phyloP scores from a whole-genome alignment of 2,329 filamentous ascomycete genomes.

The Aspergillus aculeatus region DNA sequence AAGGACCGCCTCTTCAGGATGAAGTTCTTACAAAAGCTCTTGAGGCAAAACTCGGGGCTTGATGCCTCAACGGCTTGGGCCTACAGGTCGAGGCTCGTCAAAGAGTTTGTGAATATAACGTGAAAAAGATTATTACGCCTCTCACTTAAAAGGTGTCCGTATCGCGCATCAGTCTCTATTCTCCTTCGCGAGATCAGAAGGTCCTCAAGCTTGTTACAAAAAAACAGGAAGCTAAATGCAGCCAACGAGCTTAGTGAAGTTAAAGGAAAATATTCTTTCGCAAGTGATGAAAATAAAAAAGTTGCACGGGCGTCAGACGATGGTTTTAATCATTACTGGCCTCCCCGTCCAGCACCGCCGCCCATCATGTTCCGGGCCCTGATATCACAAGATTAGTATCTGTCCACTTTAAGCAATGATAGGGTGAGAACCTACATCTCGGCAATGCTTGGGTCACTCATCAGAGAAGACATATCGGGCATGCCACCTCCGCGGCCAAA shows the following conservation, averaged over 20 bases:
- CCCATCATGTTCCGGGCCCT: constrained; percentile 70
- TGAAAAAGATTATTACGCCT: not conserved
- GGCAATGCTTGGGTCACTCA: constrained; percentile 88
- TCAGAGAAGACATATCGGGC: constrained; percentile 80
- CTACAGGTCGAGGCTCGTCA: not conserved
- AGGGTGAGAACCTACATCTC: constrained; percentile 71
- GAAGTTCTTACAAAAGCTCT: not conserved
- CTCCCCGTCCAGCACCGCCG: constrained; percentile 43
- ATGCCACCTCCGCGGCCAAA: constrained; percentile 76
- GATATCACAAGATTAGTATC: constrained; percentile 13
- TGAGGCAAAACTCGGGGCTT: not conserved
- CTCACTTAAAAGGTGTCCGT: not conserved
- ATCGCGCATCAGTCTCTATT: not conserved
- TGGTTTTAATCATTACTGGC: constrained; percentile 16
- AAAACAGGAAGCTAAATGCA: not conserved
- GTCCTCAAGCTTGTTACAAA: not conserved
- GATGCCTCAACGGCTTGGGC: not conserved
- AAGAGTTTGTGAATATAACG: constrained; percentile 4
- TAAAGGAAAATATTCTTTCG: constrained; percentile 4
- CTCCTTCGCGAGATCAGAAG: not conserved
- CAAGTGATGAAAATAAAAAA: not conserved
- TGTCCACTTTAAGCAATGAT: not conserved
- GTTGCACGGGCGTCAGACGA: not conserved
- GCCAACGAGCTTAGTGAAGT: constrained; percentile 10
- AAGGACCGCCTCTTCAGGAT: not conserved